Conservation (phyloP, 2,329 filamentous ascomycete genomes). For the Nothopassalora personata region DNA sequence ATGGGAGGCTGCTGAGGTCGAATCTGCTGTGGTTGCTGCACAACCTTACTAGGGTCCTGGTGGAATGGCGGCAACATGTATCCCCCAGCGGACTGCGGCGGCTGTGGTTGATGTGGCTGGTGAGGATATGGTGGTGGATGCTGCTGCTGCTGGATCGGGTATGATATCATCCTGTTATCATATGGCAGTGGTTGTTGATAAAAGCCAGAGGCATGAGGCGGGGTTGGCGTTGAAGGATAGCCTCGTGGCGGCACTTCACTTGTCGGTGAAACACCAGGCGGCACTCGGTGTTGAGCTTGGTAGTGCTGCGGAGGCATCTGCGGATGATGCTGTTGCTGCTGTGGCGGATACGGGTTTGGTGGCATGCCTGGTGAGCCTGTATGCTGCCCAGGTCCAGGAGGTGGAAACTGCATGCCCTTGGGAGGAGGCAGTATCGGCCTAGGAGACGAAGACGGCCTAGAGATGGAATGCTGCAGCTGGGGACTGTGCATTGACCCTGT, state of each 20-base stretch:
- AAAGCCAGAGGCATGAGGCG: conserved; percentile 27
- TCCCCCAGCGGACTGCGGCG: conserved; percentile 36
- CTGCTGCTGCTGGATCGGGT: conserved; percentile 28
- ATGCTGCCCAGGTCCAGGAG: conserved; percentile 26
- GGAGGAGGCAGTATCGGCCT: conserved; percentile 35
- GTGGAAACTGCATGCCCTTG: conserved; percentile 31
- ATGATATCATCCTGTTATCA: conserved; percentile 20
- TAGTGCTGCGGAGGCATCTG: conserved; percentile 31
- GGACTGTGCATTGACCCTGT: conserved; percentile 25
- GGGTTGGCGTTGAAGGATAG: conserved; percentile 21
- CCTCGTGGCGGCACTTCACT: conserved; percentile 10
- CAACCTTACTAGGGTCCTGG: conserved; percentile 36
- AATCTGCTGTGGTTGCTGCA: conserved; percentile 14
- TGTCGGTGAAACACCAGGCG: conserved; percentile 18
- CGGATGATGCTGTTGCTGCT: conserved; percentile 17
- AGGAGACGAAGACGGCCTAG: conserved; percentile 33
- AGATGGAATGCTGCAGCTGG: conserved; percentile 29
- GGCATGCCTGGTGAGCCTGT: conserved; percentile 29
- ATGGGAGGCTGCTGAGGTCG: conserved; percentile 14
- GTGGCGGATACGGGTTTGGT: conserved; percentile 10
- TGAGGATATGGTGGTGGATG: conserved; percentile 26
- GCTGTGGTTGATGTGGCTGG: conserved; percentile 27
- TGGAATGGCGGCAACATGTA: conserved; percentile 46
- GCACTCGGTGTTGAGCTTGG: conserved; percentile 20
- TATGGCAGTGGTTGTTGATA: conserved; percentile 31